Percentiles rank a stretch among this genome's conserved stretches.
Conservation (phyloP, 2,329 filamentous ascomycete species). For the Monilinia fructigena region DNA sequence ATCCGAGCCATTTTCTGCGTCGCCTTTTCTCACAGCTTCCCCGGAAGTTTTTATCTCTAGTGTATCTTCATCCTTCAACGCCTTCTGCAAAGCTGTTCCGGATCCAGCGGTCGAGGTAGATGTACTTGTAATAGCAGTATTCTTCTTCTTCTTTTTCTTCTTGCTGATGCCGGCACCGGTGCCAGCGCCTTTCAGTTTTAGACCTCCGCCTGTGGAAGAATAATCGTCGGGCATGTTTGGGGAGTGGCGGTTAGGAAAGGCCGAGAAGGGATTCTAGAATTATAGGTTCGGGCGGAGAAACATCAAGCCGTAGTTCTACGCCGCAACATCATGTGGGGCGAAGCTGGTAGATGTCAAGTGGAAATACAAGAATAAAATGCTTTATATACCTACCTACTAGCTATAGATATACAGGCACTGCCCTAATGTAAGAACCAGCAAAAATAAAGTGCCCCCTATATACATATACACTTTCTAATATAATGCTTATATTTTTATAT, state of each 20-base stretch:
- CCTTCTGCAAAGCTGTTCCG: constrained; percentile 49
- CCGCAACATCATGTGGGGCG: too few species aligned
- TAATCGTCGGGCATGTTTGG: constrained; percentile 75
- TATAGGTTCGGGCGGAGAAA: not conserved
- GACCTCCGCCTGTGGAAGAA: constrained; percentile 63
- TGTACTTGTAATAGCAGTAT: constrained; percentile 38
- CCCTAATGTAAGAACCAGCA: too few species aligned
- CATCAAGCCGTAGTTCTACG: not conserved
- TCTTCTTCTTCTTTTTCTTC: constrained; percentile 51
- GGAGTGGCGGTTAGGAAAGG: not conserved
- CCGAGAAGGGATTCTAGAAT: not conserved
- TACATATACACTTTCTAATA: too few species aligned
- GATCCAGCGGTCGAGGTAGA: not conserved
- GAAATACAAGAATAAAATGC: not conserved
- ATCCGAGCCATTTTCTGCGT: not conserved
- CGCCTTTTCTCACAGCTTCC: not conserved
- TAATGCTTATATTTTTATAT: too few species aligned
- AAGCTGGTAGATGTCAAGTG: not conserved
- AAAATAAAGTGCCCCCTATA: too few species aligned
- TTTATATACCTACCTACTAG: too few species aligned
- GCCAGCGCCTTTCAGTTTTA: constrained; percentile 81
- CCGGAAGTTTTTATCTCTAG: constrained; percentile 23
- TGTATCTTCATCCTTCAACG: constrained; percentile 34
- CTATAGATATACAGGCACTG: too few species aligned
- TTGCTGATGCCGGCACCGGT: constrained; percentile 63